Conservation (phyloP, 2,329 filamentous ascomycete genomes). For the Tolypocladium tundrense region DNA sequence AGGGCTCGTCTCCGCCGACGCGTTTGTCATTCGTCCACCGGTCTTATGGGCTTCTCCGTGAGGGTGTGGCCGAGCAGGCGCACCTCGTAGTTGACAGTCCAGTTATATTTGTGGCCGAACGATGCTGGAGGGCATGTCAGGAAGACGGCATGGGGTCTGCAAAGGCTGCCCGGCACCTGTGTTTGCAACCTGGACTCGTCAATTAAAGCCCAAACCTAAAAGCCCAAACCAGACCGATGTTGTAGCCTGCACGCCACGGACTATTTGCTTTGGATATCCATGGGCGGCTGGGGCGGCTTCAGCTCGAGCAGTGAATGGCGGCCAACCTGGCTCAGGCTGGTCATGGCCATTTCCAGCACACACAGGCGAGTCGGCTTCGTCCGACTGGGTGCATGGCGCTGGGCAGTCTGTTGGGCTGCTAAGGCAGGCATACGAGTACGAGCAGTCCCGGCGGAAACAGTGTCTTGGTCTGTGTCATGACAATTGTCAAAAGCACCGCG, state of each 20-base stretch:
- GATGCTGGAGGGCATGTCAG: neutral
- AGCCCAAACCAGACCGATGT: neutral
- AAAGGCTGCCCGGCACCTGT: neutral
- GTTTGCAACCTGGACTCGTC: neutral
- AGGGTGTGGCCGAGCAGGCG: neutral
- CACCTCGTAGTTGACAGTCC: neutral
- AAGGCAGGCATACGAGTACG: neutral
- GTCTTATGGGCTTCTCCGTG: neutral
- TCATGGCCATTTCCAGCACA: neutral
- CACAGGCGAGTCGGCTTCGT: too few species aligned
- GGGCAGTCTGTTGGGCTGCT: neutral
- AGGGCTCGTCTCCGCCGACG: constrained; percentile 26
- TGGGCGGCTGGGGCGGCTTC: neutral
- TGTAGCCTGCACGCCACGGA: neutral
- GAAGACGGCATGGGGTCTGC: neutral
- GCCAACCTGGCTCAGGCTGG: neutral
- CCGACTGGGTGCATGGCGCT: neutral
- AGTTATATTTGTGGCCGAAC: neutral
- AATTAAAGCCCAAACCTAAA: neutral
- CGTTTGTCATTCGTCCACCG: constrained; percentile 8
- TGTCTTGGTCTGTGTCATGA: neutral
- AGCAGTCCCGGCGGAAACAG: neutral
- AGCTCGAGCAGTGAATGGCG: neutral
- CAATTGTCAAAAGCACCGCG: neutral
- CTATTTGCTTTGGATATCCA: neutral